phyloP scores from a whole-genome alignment of 768 basidiomycete species.

The Neoboletus brunneissimus region DNA sequence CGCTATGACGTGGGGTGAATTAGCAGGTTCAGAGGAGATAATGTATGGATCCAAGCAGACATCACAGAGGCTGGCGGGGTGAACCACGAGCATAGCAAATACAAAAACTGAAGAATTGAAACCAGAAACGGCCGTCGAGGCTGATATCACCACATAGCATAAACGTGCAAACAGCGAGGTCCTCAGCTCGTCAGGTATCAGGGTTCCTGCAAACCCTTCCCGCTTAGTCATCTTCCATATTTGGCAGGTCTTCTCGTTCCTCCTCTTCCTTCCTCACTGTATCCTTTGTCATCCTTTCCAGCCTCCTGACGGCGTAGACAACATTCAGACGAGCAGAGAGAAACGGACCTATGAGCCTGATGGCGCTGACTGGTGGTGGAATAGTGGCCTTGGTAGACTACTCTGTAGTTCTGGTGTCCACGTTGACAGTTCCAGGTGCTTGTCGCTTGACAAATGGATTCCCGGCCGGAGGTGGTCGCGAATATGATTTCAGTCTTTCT shows the following conservation, averaged over 20 bases:
- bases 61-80: conserved; percentile 71
- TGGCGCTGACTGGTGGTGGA: neutral
- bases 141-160: conserved; percentile 35
- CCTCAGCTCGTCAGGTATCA: conserved; percentile 10
- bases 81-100: conserved; percentile 56
- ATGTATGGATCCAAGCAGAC: conserved; percentile 66
- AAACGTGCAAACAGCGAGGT: conserved; percentile 30
- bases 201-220: conserved; percentile 14
- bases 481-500: conserved; percentile 35
- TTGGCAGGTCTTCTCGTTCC: conserved; percentile 20
- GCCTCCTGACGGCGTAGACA: neutral
- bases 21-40: conserved; percentile 45
- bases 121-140: conserved; percentile 27
- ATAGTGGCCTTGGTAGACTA: neutral
- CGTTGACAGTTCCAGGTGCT: neutral
- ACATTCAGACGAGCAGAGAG: conserved; percentile 34
- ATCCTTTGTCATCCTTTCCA: neutral
- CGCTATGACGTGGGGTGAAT: conserved; percentile 65
- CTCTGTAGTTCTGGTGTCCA: neutral
- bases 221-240: conserved; percentile 26
- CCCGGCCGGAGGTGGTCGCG: conserved; percentile 37
- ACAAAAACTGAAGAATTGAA: conserved; percentile 20
- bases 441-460: conserved; percentile 39
- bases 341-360: conserved; percentile 9
- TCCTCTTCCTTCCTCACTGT: neutral